These are phyloP conservation scores for Pythium sp. DNA, from an alignment of 352 stramenopile genomes.

Conservation along the genomic window DNA sequence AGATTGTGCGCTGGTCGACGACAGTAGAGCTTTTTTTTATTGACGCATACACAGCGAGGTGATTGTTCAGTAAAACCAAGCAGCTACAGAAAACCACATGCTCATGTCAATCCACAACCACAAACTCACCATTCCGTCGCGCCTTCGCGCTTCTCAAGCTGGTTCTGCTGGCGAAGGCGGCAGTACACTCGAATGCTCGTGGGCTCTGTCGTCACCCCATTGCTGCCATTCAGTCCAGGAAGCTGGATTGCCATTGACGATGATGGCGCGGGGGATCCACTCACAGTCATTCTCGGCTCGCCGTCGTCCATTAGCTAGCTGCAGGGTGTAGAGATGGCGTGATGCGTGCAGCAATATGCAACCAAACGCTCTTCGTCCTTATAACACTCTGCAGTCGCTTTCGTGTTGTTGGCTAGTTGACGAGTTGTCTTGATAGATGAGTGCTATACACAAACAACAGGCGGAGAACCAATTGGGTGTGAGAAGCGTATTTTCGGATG, in stretches of 20 bases:
- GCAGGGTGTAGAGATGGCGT: not conserved
- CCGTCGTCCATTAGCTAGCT: conserved; percentile 3
- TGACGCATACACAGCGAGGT: not conserved
- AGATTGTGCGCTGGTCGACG: conserved; percentile 52
- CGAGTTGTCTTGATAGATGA: not conserved
- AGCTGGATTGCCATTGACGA: conserved; percentile 1
- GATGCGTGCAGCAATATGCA: not conserved
- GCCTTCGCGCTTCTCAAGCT: conserved; percentile 61
- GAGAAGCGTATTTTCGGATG: not conserved
- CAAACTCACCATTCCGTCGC: conserved; percentile 48
- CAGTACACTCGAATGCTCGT: conserved; percentile 77
- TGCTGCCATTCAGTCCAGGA: conserved; percentile 1
- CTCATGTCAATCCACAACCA: not conserved
- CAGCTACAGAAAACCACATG: not conserved
- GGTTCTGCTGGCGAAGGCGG: conserved; percentile 74
- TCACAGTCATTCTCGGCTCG: conserved; percentile 16
- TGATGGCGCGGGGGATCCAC: conserved; percentile 2
- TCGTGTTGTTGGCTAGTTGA: not conserved
- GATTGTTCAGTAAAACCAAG: not conserved
- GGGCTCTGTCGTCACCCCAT: not conserved
- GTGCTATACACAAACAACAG: not conserved
- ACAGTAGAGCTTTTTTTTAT: conserved; percentile 43
- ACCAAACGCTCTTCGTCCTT: not conserved
- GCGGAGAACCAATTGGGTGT: too few relatives aligned
- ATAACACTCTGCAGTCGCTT: not conserved